Evolutionary conservation across 352 stramenopile species (phyloP).

Genomic region (Phytopythium oedochilum): DNA sequence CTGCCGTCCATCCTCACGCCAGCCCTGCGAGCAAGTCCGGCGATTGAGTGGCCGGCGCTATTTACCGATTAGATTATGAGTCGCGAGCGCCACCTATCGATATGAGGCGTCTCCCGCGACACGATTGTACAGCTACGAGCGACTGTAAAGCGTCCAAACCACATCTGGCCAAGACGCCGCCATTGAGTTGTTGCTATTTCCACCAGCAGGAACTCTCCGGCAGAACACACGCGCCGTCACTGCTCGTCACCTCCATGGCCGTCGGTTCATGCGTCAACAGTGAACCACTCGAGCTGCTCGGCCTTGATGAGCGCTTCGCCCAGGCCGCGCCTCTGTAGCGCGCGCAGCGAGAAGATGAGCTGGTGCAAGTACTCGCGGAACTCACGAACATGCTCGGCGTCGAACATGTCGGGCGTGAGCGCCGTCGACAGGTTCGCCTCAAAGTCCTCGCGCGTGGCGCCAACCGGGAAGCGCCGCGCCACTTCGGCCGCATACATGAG

Average conservation of each 20-base stretch:
- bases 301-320: slow-evolving; percentile 40
- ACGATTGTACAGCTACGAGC: neutral
- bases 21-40: neutral
- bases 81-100: neutral
- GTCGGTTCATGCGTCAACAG: slow-evolving; percentile 28
- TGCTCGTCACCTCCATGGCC: neutral
- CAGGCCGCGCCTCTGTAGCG: slow-evolving; percentile 44
- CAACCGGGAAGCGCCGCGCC: slow-evolving; percentile 47
- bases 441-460: slow-evolving; percentile 50
- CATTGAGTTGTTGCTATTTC: neutral
- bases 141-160: neutral
- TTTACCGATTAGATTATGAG: slow-evolving; percentile 4
- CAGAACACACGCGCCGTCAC: neutral
- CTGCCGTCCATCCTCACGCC: neutral
- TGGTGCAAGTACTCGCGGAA: slow-evolving; percentile 81
- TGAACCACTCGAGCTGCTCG: slow-evolving; percentile 55
- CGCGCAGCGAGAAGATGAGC: slow-evolving; percentile 64
- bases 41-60: neutral
- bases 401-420: slow-evolving; percentile 60
- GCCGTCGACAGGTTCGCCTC: slow-evolving; percentile 33
- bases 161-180: neutral
- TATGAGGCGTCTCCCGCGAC: neutral
- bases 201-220: neutral
- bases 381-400: slow-evolving; percentile 55
- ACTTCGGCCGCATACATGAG: slow-evolving; percentile 77